Evolutionary conservation across 441 rosid species (phyloP).

Genomic region (Populus hybrid): DNA sequence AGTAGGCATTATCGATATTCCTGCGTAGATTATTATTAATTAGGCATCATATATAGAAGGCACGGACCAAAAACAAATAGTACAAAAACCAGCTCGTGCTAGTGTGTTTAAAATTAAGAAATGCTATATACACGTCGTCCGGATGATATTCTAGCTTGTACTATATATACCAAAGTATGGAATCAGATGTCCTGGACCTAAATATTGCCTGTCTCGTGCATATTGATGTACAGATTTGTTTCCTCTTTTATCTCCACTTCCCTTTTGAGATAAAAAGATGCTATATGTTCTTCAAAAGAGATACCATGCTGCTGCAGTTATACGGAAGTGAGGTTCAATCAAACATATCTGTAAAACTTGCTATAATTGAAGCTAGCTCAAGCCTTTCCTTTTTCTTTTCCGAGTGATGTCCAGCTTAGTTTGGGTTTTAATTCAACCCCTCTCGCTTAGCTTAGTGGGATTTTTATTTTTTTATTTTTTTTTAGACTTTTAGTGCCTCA

Average conservation of each 20-base stretch:
- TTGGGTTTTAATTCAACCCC: conserved; percentile 2
- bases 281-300: conserved; percentile 27
- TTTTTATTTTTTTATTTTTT: background rate
- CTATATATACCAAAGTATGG: background rate
- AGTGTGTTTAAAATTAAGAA: too few species aligned
- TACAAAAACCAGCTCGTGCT: too few species aligned
- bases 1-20: too few species aligned
- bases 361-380: conserved; percentile 8
- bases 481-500: background rate
- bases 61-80: too few species aligned
- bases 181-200: background rate
- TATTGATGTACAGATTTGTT: background rate
- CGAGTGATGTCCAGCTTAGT: conserved; percentile 32
- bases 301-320: conserved; percentile 9
- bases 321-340: conserved; percentile 32
- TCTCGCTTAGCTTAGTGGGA: background rate
- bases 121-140: background rate
- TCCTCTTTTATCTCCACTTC: background rate
- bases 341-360: conserved; percentile 9
- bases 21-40: too few species aligned
- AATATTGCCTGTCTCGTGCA: background rate
- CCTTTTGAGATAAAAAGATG: conserved; percentile 15
- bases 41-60: too few species aligned
- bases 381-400: background rate
- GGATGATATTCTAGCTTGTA: background rate